phyloP scores from a whole-genome alignment of 768 basidiomycete genomes.

The Amanita phalloides region DNA sequence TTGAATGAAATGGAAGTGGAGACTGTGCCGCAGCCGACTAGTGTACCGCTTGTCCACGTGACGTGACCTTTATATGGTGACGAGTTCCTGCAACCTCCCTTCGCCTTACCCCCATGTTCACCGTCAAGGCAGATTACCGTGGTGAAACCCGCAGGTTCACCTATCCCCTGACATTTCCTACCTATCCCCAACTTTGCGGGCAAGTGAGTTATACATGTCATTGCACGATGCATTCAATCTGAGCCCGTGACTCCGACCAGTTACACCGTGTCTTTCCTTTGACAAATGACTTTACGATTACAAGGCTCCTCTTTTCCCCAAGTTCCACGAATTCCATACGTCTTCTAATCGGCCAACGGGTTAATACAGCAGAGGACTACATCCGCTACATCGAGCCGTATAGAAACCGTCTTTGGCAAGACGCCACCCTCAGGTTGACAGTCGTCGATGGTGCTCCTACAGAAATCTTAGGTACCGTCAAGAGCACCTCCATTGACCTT shows the following conservation, averaged over 20 bases:
- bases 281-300: constrained; percentile 47
- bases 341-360: constrained; percentile 53
- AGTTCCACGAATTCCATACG: constrained; percentile 40
- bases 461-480: constrained; percentile 21
- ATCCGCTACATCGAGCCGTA: constrained; percentile 35
- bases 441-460: constrained; percentile 38
- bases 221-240: constrained; percentile 4
- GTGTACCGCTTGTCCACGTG: neutral
- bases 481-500: neutral
- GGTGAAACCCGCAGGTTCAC: constrained; percentile 59
- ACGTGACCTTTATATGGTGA: neutral
- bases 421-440: constrained; percentile 51
- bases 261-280: constrained; percentile 64
- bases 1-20: constrained; percentile 40
- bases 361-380: constrained; percentile 51
- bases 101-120: constrained; percentile 42
- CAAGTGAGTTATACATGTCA: constrained; percentile 36
- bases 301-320: constrained; percentile 61
- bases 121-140: constrained; percentile 70
- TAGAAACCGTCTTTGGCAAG: constrained; percentile 34
- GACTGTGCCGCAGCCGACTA: constrained; percentile 7
- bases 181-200: constrained; percentile 46
- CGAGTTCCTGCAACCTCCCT: constrained; percentile 6
- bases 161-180: constrained; percentile 48
- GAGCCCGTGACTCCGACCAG: constrained; percentile 23